These are phyloP conservation scores for Aspergillus sclerotioniger DNA, from an alignment of 495 filamentous ascomycete species.

Conservation along the genomic window DNA sequence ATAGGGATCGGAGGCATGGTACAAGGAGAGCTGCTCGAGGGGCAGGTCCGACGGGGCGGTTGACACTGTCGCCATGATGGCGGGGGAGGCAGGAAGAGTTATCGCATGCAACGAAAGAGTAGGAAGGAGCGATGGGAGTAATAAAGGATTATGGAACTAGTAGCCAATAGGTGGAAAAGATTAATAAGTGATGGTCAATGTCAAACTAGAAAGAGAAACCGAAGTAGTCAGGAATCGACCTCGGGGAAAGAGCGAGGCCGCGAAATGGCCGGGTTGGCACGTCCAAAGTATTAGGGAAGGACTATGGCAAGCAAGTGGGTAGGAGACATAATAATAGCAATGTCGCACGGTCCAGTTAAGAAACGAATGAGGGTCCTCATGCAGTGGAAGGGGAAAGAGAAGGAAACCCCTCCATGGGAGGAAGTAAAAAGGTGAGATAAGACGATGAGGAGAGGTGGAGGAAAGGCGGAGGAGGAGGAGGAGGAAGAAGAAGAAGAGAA, in stretches of 20 bases:
- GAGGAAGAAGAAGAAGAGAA: slow-evolving; percentile 8
- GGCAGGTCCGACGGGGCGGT: slow-evolving; percentile 54
- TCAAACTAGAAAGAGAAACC: background rate
- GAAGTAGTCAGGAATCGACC: background rate
- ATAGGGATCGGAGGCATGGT: slow-evolving; percentile 75
- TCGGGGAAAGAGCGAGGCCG: slow-evolving; percentile 13
- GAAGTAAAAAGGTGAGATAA: slow-evolving; percentile 12
- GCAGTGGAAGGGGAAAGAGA: slow-evolving; percentile 16
- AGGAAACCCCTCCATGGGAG: slow-evolving; percentile 25
- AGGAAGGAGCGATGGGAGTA: slow-evolving; percentile 1
- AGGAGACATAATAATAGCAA: slow-evolving; percentile 18
- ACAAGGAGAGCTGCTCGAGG: slow-evolving; percentile 73
- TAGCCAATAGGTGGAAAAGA: background rate
- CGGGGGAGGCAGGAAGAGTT: slow-evolving; percentile 15
- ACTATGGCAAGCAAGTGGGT: slow-evolving; percentile 10
- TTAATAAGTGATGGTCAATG: background rate
- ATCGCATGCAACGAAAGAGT: slow-evolving; percentile 12
- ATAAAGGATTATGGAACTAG: slow-evolving; percentile 1
- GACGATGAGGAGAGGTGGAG: slow-evolving; percentile 8
- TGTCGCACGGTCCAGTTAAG: slow-evolving; percentile 10
- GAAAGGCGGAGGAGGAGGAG: slow-evolving; percentile 4
- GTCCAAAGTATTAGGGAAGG: slow-evolving; percentile 11
- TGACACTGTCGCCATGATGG: slow-evolving; percentile 37
- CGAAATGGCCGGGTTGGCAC: slow-evolving; percentile 6
- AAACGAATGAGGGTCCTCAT: slow-evolving; percentile 19